Base-by-base conservation (phyloP, 345 rosid genomes). In the Aquilaria malaccensis region DNA sequence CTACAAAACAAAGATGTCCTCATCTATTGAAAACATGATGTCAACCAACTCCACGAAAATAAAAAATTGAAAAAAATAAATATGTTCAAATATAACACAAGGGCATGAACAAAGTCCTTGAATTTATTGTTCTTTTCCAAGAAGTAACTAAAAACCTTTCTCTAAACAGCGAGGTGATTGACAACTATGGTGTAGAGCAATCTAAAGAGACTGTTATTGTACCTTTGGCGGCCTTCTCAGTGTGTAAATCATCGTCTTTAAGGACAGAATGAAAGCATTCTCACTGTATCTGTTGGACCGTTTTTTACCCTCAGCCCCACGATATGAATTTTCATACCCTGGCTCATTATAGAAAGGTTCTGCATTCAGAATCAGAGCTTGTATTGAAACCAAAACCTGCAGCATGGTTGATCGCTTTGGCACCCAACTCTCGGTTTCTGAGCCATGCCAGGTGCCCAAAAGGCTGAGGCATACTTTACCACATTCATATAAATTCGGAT, bases 381-480 rank as follows among this genome's bases (percentile, higher is more conserved):
- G 85, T 66, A 80, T 78, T 2, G 88, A 83, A 33, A 83, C 81
- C 80, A 83, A 68, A 70, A 83, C 85, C 67, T 83, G 88, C 22
- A 80, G 76, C 88, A 83, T 83, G 63, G 88, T 83, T 2, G 88
- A 83, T 48, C 58, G 61, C 43, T 74, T 74, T n/a, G 81, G 72
- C 46, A 74, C 70, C 88, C 88, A 83, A 75, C 54, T 68, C 80
- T 83, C 88, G 56, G 62, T 74, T 37, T 62, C 22, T 30, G 70
- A 33, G 30, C 88, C 88, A 41, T 50, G 70, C 88, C 85, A 80
- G 60, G 88, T 83, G 37, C 88, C 88, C 76, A 83, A 68, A 67
- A 83, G 85, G 64, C 88, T 78, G 50, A 83, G 79, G 75, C 88
- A 83, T 33, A 83, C 85, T 80, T 80, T 83, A 14, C 88, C 88